These are phyloP conservation scores for Alternaria panax DNA, from an alignment of 2,329 filamentous ascomycete species.

Conservation along the genomic window DNA sequence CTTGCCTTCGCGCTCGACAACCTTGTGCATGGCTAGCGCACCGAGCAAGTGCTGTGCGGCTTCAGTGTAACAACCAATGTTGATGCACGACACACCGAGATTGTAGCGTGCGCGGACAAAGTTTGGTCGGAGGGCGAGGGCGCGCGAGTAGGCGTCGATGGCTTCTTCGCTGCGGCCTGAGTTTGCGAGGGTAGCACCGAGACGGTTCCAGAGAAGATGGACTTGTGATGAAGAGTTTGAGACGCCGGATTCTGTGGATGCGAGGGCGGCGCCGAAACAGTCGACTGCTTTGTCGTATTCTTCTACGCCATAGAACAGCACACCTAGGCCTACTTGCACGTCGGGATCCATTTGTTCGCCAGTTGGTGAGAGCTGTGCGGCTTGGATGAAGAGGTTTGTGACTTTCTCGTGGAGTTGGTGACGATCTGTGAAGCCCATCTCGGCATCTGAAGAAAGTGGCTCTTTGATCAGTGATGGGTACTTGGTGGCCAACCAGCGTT, in stretches of 20 bases:
- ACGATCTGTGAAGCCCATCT: slow-evolving; percentile 93
- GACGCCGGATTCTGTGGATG: slow-evolving; percentile 81
- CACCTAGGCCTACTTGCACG: slow-evolving; percentile 94
- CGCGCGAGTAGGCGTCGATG: slow-evolving; percentile 94
- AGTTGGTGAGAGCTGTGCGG: slow-evolving; percentile 88
- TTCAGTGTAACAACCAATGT: slow-evolving; percentile 93
- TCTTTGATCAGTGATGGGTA: slow-evolving; percentile 83
- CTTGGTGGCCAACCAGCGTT: slow-evolving; percentile 95
- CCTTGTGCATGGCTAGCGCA: slow-evolving; percentile 93
- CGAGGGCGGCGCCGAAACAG: slow-evolving; percentile 92
- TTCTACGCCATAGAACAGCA: slow-evolving; percentile 96
- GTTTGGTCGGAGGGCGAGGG: slow-evolving; percentile 87
- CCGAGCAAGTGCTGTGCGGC: slow-evolving; percentile 92
- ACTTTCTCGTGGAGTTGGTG: slow-evolving; percentile 89
- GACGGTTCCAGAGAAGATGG: slow-evolving; percentile 95
- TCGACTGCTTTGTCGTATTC: slow-evolving; percentile 99
- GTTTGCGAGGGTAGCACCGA: slow-evolving; percentile 95
- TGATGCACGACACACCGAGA: slow-evolving; percentile 94
- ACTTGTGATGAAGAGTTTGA: slow-evolving; percentile 86
- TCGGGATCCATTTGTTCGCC: slow-evolving; percentile 98
- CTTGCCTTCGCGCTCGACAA: slow-evolving; percentile 84
- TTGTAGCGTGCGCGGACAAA: slow-evolving; percentile 98
- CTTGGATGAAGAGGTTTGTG: slow-evolving; percentile 87
- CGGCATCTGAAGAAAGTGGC: slow-evolving; percentile 75
- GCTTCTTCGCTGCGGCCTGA: slow-evolving; percentile 92